phyloP scores from a whole-genome alignment of 306 rosid genomes.

The Mimosa pudica region DNA sequence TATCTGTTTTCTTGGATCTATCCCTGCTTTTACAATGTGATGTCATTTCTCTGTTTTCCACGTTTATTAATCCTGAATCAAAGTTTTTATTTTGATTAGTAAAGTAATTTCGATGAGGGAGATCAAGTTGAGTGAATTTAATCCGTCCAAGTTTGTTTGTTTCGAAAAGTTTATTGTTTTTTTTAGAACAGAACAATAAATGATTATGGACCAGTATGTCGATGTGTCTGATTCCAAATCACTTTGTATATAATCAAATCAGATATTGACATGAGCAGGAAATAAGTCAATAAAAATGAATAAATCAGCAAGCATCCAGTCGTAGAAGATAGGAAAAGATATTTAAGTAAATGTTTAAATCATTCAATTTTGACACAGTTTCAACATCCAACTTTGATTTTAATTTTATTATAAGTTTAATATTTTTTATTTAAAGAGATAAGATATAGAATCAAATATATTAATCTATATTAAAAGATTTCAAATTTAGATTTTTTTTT shows the following conservation, averaged over 20 bases:
- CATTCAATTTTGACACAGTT: neutral
- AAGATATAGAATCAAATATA: neutral
- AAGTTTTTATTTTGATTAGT: neutral
- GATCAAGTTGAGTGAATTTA: neutral
- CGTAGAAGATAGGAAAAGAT: neutral
- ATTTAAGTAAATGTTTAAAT: neutral
- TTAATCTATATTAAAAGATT: too few relatives aligned
- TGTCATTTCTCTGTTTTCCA: neutral
- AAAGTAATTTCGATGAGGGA: neutral
- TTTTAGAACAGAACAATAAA: neutral
- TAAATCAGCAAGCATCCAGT: neutral
- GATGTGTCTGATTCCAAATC: neutral
- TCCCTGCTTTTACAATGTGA: neutral
- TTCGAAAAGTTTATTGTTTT: neutral
- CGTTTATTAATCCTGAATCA: neutral
- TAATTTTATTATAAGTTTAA: neutral
- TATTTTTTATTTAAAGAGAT: neutral
- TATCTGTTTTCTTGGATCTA: neutral
- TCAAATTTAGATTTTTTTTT: neutral
- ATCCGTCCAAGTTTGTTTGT: neutral
- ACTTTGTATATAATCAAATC: neutral
- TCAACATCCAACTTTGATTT: neutral
- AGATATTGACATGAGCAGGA: neutral
- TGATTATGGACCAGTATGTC: neutral
- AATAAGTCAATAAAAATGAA: neutral